Conservation (phyloP, 148 eudicot species). For the Amaranthus cruentus region DNA sequence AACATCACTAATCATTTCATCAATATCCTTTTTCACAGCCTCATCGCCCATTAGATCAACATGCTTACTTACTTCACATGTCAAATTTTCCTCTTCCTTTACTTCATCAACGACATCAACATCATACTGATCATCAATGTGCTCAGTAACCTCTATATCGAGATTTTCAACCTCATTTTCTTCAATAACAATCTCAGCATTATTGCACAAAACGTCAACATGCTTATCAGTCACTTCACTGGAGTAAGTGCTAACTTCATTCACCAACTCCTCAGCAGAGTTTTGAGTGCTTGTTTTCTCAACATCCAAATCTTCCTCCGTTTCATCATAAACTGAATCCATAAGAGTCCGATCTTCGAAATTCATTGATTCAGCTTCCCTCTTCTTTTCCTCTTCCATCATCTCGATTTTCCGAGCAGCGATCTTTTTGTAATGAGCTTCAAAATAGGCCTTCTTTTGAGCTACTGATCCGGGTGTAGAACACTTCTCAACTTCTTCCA, state of each 20-base stretch:
- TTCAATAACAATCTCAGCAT: slow-evolving; percentile 15
- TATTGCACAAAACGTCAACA: slow-evolving; percentile 21
- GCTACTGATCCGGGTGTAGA: slow-evolving; percentile 97
- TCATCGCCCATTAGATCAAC: slow-evolving; percentile 13
- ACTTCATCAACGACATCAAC: background rate
- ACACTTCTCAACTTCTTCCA: slow-evolving; percentile 86
- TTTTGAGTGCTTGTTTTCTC: slow-evolving; percentile 3
- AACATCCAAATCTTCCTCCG: slow-evolving; percentile 22
- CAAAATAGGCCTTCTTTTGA: slow-evolving; percentile 91
- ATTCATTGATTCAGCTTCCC: slow-evolving; percentile 23
- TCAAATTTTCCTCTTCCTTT: background rate
- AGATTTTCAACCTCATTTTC: slow-evolving; percentile 12
- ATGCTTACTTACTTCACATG: background rate
- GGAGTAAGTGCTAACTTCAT: slow-evolving; percentile 12
- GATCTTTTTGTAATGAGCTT: slow-evolving; percentile 86
- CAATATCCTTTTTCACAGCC: background rate
- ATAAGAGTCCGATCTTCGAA: slow-evolving; percentile 18
- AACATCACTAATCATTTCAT: slow-evolving; percentile 24
- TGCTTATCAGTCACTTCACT: slow-evolving; percentile 18
- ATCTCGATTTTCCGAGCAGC: slow-evolving; percentile 73
- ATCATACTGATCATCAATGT: slow-evolving; percentile 7
- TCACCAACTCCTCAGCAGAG: slow-evolving; percentile 13
- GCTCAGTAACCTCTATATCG: slow-evolving; percentile 8
- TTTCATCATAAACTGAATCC: slow-evolving; percentile 5
- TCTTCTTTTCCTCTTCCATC: slow-evolving; percentile 43